phyloP scores from a whole-genome alignment of 441 rosid species.

The Theobroma grandiflorum region DNA sequence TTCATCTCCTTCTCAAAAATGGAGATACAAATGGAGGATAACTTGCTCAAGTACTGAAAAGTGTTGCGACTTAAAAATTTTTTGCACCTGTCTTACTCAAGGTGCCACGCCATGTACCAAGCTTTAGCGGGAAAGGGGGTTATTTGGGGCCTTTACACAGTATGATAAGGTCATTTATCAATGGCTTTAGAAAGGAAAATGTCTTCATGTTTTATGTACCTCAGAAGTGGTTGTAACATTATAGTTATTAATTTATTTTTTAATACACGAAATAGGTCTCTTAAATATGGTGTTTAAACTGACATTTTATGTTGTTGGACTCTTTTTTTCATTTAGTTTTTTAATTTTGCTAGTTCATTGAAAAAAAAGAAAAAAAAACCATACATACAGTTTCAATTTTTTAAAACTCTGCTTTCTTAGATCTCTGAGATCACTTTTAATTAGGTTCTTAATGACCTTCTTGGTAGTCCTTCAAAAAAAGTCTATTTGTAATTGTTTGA shows the following conservation, averaged over 20 bases:
- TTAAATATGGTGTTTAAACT: background rate
- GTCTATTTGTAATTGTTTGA: too few species aligned
- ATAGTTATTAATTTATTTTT: background rate
- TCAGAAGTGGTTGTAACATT: background rate
- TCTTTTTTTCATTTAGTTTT: too few species aligned
- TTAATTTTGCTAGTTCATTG: too few species aligned
- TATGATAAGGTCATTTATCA: background rate
- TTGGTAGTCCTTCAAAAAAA: too few species aligned
- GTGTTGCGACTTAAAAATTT: background rate
- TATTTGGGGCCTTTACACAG: background rate
- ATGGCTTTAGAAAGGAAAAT: slow-evolving; percentile 7
- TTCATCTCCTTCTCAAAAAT: too few species aligned
- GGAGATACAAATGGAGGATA: background rate
- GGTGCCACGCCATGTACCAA: slow-evolving; percentile 1
- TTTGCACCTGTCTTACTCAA: background rate
- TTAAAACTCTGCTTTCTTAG: too few species aligned
- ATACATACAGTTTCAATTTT: too few species aligned
- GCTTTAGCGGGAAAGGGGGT: background rate
- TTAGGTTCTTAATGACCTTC: too few species aligned
- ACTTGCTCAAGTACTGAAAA: background rate
- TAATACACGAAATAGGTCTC: background rate
- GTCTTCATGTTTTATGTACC: background rate
- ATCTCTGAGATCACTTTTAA: too few species aligned
- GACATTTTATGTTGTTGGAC: background rate
- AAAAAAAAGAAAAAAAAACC: too few species aligned